Evolutionary conservation across 495 filamentous ascomycete species (phyloP).

Genomic region (Penicillium cinerascens): DNA sequence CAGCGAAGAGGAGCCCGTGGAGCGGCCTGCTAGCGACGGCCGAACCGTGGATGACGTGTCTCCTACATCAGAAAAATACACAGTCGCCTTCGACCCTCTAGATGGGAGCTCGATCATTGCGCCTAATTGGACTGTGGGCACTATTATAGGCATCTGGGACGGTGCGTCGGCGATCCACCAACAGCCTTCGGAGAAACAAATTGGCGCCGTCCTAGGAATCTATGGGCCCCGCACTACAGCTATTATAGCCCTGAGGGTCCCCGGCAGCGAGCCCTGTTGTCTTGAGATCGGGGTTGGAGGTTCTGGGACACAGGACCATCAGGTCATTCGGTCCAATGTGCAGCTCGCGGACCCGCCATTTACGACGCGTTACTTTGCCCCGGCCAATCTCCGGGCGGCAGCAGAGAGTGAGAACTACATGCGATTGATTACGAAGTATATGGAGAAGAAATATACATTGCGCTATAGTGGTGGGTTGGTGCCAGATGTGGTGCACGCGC

Average conservation of each 20-base stretch:
- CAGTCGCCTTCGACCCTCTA: slow-evolving; percentile 53
- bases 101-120: slow-evolving; percentile 53
- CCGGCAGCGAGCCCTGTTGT: slow-evolving; percentile 25
- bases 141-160: slow-evolving; percentile 51
- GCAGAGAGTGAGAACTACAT: slow-evolving; percentile 40
- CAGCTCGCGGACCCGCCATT: slow-evolving; percentile 22
- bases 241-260: slow-evolving; percentile 42
- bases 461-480: slow-evolving; percentile 52
- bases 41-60: neutral
- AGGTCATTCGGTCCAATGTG: slow-evolving; percentile 34
- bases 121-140: slow-evolving; percentile 53
- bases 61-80: slow-evolving; percentile 38
- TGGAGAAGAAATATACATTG: slow-evolving; percentile 44
- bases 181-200: slow-evolving; percentile 29
- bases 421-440: slow-evolving; percentile 36
- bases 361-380: slow-evolving; percentile 47
- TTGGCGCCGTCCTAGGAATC: slow-evolving; percentile 48
- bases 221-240: slow-evolving; percentile 50
- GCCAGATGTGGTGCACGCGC: slow-evolving; percentile 49
- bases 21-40: slow-evolving; percentile 20
- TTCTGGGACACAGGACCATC: slow-evolving; percentile 6
- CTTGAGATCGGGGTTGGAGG: slow-evolving; percentile 42
- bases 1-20: slow-evolving; percentile 52
- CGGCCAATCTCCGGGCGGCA: slow-evolving; percentile 51
- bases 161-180: slow-evolving; percentile 38